Base-by-base conservation (phyloP, 1,284 basidiomycete genomes). In the Golubevia pallescens region DNA sequence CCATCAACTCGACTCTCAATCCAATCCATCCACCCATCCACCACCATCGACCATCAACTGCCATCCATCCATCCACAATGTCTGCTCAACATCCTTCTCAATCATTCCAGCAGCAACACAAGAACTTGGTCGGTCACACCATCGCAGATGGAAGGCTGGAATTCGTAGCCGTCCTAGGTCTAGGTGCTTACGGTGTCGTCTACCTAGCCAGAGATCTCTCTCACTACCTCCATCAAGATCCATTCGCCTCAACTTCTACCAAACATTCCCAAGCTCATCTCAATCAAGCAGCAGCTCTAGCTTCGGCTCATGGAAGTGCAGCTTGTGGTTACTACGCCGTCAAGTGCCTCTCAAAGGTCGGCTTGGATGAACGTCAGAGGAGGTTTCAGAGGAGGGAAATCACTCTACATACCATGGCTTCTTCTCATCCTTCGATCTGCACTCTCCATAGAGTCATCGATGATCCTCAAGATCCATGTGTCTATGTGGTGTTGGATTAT, bases 181-280 rank as follows among this genome's bases (percentile, higher is more conserved):
- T 94, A 61, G 96, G 96, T 56, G 95, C 95, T 23, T 98, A 97
- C 86, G 96, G 96, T 68, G 92, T 97, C 77, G 95, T 97, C 59
- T 98, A 97, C 87, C 92, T 82, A 48, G 81, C 81, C 1, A 78
- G 80, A 34, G 80, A 81, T 60, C 65, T 75, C 1, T 28, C 55
- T 10, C 71, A 70, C 34, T 70, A 72, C 20, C 73, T 74, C 34
- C 78, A 80, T 67, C 71, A 68, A 3, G 67, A 66, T 32, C 70
- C 76, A 1, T 74, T 68, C 42, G 63, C 67, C 13, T 61, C 67
- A n/a, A 60, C 66, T 16, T 70, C 69, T 6, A 14, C 56, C 20
- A 32, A 56, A 38, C 61, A 62, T 21, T 57, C 55, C 52, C 38
- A 48, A 28, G 54, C 61, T 21, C 54, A 54, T 16, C 23, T 66